Conservation (phyloP, 2,329 filamentous ascomycete species). For the Hypoxylon sp. region DNA sequence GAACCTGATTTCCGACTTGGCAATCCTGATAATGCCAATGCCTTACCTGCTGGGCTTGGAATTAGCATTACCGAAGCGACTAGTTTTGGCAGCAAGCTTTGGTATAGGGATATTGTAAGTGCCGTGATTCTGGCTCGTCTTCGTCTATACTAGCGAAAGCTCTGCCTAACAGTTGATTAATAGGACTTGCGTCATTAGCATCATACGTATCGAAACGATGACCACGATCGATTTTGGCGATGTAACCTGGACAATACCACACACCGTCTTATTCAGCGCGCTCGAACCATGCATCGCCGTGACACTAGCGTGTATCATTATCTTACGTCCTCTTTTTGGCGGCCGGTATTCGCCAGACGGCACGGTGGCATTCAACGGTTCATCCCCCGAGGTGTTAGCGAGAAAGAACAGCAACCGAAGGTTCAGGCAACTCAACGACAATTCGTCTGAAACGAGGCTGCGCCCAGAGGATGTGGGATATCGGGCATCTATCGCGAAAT, state of each 20-base stretch:
- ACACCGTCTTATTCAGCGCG: conserved; percentile 56
- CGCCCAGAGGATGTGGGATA: conserved; percentile 46
- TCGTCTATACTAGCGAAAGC: neutral
- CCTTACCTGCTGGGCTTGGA: conserved; percentile 54
- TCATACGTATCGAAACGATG: conserved; percentile 56
- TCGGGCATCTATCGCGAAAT: conserved; percentile 37
- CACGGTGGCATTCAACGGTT: conserved; percentile 38
- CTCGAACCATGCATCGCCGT: conserved; percentile 59
- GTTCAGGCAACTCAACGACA: conserved; percentile 52
- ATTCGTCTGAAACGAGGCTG: conserved; percentile 51
- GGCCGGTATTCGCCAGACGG: conserved; percentile 43
- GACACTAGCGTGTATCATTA: conserved; percentile 58
- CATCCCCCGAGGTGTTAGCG: conserved; percentile 19
- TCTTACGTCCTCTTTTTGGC: conserved; percentile 58
- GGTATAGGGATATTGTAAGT: conserved; percentile 56
- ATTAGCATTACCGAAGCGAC: conserved; percentile 52
- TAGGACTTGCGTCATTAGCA: conserved; percentile 47
- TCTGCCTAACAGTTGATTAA: conserved; percentile 5
- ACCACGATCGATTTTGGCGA: conserved; percentile 55
- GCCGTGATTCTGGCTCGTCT: neutral
- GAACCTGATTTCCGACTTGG: conserved; percentile 54
- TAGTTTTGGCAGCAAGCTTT: conserved; percentile 53
- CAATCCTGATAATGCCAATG: conserved; percentile 54
- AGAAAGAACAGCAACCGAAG: conserved; percentile 38
- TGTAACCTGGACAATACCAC: conserved; percentile 55